Evolutionary conservation across 345 rosid species (phyloP).

Genomic region (Theobroma cacao): DNA sequence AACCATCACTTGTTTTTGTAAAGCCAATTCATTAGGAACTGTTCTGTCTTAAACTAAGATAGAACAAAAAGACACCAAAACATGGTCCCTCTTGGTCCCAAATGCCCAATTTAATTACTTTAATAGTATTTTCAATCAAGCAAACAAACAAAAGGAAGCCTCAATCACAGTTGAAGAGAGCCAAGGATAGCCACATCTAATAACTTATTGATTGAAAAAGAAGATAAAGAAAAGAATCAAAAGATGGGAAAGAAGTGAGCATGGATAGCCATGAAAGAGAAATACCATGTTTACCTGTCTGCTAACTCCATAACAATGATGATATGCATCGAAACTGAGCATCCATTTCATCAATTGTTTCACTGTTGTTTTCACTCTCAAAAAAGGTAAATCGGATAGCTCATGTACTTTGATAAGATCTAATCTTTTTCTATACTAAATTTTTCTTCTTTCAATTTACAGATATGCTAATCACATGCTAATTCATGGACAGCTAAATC

Average conservation of each 20-base stretch:
- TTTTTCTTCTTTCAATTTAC: slow-evolving; percentile 26
- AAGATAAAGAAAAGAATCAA: background rate
- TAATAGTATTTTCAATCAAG: background rate
- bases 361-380: slow-evolving; percentile 12
- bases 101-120: background rate
- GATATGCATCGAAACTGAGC: slow-evolving; percentile 25
- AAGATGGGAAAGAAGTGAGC: background rate
- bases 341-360: slow-evolving; percentile 7
- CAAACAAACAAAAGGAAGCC: background rate
- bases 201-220: background rate
- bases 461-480: slow-evolving; percentile 44
- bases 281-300: slow-evolving; percentile 37
- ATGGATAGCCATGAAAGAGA: slow-evolving; percentile 5
- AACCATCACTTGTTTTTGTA: background rate
- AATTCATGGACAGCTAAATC: slow-evolving; percentile 36
- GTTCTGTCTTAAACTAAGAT: background rate
- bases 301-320: slow-evolving; percentile 31
- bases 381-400: background rate
- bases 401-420: slow-evolving; percentile 15
- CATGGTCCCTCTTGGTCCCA: slow-evolving; percentile 1
- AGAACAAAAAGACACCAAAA: slow-evolving; percentile 7
- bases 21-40: slow-evolving; percentile 1
- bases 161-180: background rate
- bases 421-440: slow-evolving; percentile 14
- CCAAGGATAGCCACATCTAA: slow-evolving; percentile 1